A percentile compares a stretch with the other conserved stretches of the same genome.
Evolutionary conservation across 1,284 basidiomycete genomes (phyloP).

Genomic region (Moniliophthora roreri): DNA sequence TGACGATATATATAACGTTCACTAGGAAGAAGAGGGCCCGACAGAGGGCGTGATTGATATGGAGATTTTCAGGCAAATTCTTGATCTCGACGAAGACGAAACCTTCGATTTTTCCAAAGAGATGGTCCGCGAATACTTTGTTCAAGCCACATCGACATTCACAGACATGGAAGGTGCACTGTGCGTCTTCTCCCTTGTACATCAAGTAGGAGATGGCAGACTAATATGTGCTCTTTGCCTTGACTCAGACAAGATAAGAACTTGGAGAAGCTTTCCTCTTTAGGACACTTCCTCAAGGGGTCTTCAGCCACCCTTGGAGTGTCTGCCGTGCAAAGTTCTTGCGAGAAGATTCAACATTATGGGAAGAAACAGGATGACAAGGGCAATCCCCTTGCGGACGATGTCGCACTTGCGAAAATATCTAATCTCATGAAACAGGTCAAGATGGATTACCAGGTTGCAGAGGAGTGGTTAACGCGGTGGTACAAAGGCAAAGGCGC

Average conservation of each 20-base stretch:
- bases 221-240: conserved; percentile 11
- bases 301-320: conserved; percentile 91
- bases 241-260: conserved; percentile 55
- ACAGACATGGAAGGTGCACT: conserved; percentile 75
- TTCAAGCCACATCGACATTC: conserved; percentile 77
- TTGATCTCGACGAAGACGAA: conserved; percentile 88
- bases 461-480: conserved; percentile 40
- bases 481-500: conserved; percentile 24
- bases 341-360: conserved; percentile 89
- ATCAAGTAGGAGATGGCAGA: too few relatives aligned
- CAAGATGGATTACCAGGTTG: conserved; percentile 37
- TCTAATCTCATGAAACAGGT: conserved; percentile 31
- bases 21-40: neutral
- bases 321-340: conserved; percentile 75
- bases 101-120: conserved; percentile 74
- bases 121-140: conserved; percentile 83
- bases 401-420: conserved; percentile 70
- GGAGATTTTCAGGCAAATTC: conserved; percentile 81
- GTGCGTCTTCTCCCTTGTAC: conserved; percentile 35
- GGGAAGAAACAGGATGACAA: conserved; percentile 61
- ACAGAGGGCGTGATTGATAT: conserved; percentile 58
- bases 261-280: conserved; percentile 64
- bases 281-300: conserved; percentile 94
- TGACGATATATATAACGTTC: neutral
- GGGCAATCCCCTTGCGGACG: conserved; percentile 23